Base-by-base conservation (phyloP, 345 rosid genomes). In the thale cress (Arabidopsis thaliana) region DNA sequence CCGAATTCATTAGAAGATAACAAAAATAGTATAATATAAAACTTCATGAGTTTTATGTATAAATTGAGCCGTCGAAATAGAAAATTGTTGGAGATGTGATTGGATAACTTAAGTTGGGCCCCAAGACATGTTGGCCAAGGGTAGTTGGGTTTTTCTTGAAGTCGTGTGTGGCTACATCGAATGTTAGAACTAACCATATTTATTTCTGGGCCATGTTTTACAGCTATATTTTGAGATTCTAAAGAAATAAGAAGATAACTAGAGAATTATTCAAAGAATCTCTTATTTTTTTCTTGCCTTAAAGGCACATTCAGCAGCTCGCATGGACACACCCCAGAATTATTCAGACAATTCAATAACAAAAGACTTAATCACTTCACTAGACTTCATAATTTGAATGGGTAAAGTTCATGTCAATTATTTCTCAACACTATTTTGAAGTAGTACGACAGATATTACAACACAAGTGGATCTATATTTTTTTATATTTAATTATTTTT, bases 141-240 rank as follows among this genome's bases (percentile, higher is more conserved):
- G 62, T 60, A 68, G 20, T 10, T 68, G 48, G 73, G 63, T 59
- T 24, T 34, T n/a, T 51, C 56, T 68, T 42, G 22, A 33, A 60
- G 56, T 37, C 45, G 22, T 57, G 72, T 45, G 68, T 75, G 74
- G 37, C 46, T 50, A 67, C 69, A 58, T 66, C 71, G 1, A 66
- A 58, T 66, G 34, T 24, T 48, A 13, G 2, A 36, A 66, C 52
- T 59, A 34, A 57, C 66, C 65, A 3, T 58, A 57, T 49, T 74
- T 66, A 66, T 48, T 37, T 66, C 24, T 74, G 73, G 78, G 73
- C 59, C 78, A 74, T 66, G 30, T 73, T 64, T 33, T 6, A 53
- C 44, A 20, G 11, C 28, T 38, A 28, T 36, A 34, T 28, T 30
- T 71, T 22, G 12, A 33, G 34, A 9, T 58, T 8, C 10, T 45